Conservation (phyloP, 2,329 filamentous ascomycete genomes). For the Teratosphaeria gauchensis region DNA sequence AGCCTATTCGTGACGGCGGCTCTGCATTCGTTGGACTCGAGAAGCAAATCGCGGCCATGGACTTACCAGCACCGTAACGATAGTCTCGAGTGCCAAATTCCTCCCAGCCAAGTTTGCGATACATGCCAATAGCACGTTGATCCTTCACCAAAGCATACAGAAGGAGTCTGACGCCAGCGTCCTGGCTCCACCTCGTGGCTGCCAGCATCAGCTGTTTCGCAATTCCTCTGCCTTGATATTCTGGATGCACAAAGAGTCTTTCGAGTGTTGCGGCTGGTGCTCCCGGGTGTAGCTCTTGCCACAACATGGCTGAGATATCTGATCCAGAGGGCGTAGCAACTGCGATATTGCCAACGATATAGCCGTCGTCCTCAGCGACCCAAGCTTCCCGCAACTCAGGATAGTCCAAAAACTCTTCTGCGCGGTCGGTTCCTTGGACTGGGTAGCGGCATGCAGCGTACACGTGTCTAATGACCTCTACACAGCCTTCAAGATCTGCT, state of each 20-base stretch:
- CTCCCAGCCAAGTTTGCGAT: slow-evolving; percentile 15
- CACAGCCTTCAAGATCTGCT: slow-evolving; percentile 14
- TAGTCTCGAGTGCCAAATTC: slow-evolving; percentile 8
- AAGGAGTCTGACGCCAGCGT: slow-evolving; percentile 7
- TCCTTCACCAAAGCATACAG: slow-evolving; percentile 19
- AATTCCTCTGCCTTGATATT: slow-evolving; percentile 8
- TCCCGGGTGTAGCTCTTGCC: slow-evolving; percentile 6
- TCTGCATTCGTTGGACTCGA: background rate
- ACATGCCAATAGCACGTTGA: slow-evolving; percentile 14
- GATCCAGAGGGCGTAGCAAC: slow-evolving; percentile 4
- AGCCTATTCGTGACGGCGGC: background rate
- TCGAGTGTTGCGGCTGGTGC: slow-evolving; percentile 14
- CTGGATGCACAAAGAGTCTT: slow-evolving; percentile 18
- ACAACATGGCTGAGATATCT: slow-evolving; percentile 13
- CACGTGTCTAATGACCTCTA: slow-evolving; percentile 13
- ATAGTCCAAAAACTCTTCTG: slow-evolving; percentile 7
- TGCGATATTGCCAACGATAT: slow-evolving; percentile 13
- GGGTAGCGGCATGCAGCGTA: slow-evolving; percentile 17
- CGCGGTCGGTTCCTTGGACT: slow-evolving; percentile 15
- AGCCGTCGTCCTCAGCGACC: slow-evolving; percentile 10
- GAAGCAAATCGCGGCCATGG: background rate
- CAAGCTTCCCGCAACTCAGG: slow-evolving; percentile 10
- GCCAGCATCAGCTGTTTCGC: slow-evolving; percentile 11
- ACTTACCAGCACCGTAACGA: background rate
- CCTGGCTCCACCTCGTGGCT: slow-evolving; percentile 6